Conservation (phyloP, 2,329 filamentous ascomycete species). For the Escovopsis sp. region DNA sequence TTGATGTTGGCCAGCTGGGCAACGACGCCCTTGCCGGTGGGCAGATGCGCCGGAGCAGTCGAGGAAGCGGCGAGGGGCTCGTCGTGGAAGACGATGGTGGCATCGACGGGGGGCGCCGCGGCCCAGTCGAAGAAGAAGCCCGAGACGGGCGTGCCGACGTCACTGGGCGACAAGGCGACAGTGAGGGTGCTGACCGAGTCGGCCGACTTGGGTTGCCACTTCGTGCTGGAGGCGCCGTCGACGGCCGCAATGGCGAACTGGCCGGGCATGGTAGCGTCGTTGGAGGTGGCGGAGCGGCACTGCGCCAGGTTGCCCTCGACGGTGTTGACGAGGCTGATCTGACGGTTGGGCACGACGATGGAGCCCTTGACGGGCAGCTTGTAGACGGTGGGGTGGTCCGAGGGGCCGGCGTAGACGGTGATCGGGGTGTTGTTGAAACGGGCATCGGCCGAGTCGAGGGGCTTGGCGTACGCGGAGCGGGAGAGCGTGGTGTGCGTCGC, state of each 20-base stretch:
- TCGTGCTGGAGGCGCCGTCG: constrained; percentile 10
- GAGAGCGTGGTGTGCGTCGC: constrained; percentile 11
- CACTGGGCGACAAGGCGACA: constrained; percentile 4
- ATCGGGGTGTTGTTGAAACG: constrained; percentile 39
- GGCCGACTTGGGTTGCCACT: constrained; percentile 9
- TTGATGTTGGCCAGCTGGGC: constrained; percentile 3
- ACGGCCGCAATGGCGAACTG: constrained; percentile 40
- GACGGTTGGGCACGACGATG: constrained; percentile 42
- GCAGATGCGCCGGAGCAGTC: not conserved
- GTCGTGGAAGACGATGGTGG: constrained; percentile 10
- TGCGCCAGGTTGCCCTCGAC: constrained; percentile 46
- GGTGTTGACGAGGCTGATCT: constrained; percentile 37
- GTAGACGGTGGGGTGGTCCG: constrained; percentile 24
- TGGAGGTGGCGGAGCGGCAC: constrained; percentile 38
- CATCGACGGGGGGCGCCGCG: constrained; percentile 8
- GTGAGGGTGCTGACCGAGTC: constrained; percentile 7
- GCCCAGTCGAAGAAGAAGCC: constrained; percentile 10
- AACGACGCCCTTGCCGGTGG: constrained; percentile 1
- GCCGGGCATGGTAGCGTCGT: constrained; percentile 36
- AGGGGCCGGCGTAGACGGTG: constrained; percentile 38
- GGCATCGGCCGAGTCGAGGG: constrained; percentile 35
- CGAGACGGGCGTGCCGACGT: constrained; percentile 5
- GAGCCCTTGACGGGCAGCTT: constrained; percentile 31
- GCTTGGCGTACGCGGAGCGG: constrained; percentile 17
- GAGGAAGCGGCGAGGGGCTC: not conserved